Evolutionary conservation across 345 rosid species (phyloP), one percentile per base, ranked within the genome.

Genomic region (Geranium brycei): DNA sequence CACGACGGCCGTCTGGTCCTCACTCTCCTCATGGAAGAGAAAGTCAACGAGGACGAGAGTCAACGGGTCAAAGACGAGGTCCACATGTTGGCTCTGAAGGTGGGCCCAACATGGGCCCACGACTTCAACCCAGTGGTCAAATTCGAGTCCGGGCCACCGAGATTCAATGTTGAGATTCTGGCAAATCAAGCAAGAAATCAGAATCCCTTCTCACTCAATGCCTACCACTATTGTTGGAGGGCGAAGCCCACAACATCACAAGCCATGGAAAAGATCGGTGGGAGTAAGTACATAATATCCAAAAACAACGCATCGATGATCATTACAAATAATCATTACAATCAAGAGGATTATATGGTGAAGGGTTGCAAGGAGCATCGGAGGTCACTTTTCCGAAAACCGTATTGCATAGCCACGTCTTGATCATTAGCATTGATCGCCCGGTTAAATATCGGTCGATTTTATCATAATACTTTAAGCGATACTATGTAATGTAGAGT

Each of bases 1-100:
- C 79, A 81, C 35, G 78, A 87, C 55, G 99, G 97, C 53, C 95
- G 96, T 23, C 92, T 95, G 57, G 84, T 91, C 19, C 96, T 95
- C 28, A 78, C 93, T 5, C 85, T 91, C 16, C 67, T 66, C 17
- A 63, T 62, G 31, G 55, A 47, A 17, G 71, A 30, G 71, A 55
- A 57, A 62, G 61, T 10, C 32, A 15, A 61, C 55, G 72, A 64
- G 10, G 75, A 57, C 2, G 72, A 51, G 68, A 64, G 18, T 15
- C 3, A 3, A 59, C 19, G 31, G 47, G 18, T 40, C 23, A 13
- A 14, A 62, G 51, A 76, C 0, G 76, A 74, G 65, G 77, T 83
- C 7, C 95, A 88, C 19, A 85, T 82, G 77, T 68, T 86, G 64
- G 86, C 95, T n/a, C 56, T 67, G 5, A 63, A 70, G 75, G 68